Conservation (phyloP, 371 early-diverging fungal species). For the Mucor ambiguus region DNA sequence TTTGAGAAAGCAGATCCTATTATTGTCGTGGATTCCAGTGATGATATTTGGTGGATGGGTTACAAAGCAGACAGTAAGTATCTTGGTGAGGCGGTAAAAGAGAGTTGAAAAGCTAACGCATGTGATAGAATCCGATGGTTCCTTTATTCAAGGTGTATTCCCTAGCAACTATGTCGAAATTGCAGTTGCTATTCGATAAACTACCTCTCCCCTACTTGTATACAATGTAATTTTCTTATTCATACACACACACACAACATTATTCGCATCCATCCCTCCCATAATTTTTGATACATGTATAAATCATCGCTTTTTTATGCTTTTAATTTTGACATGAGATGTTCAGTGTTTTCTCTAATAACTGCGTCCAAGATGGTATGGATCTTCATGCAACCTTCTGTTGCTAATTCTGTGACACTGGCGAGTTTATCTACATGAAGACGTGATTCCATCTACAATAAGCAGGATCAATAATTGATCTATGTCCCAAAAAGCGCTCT, state of each 20-base stretch:
- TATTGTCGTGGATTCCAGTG: slow-evolving; percentile 76
- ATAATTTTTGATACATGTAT: neutral
- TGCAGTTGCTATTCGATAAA: slow-evolving; percentile 25
- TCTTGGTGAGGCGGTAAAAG: no score
- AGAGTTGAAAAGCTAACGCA: neutral
- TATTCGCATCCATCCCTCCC: neutral
- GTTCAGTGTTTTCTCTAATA: slow-evolving; percentile 65
- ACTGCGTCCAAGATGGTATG: slow-evolving; percentile 76
- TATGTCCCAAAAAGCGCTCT: neutral
- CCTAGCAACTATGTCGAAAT: slow-evolving; percentile 76
- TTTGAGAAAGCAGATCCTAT: slow-evolving; percentile 75
- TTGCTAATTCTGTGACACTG: slow-evolving; percentile 76
- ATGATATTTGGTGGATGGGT: slow-evolving; percentile 89
- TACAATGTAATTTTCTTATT: slow-evolving; percentile 15
- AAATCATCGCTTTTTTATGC: slow-evolving; percentile 21
- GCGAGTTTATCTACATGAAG: slow-evolving; percentile 85
- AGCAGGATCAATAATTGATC: neutral
- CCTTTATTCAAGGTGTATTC: slow-evolving; percentile 66
- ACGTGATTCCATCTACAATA: slow-evolving; percentile 83
- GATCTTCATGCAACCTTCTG: slow-evolving; percentile 84
- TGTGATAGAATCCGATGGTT: slow-evolving; percentile 28
- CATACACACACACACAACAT: neutral
- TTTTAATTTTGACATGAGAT: slow-evolving; percentile 44
- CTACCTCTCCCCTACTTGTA: neutral
- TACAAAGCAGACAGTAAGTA: slow-evolving; percentile 63